Evolutionary conservation across 495 filamentous ascomycete genomes (phyloP).

Genomic region (Xylaria nigripes): DNA sequence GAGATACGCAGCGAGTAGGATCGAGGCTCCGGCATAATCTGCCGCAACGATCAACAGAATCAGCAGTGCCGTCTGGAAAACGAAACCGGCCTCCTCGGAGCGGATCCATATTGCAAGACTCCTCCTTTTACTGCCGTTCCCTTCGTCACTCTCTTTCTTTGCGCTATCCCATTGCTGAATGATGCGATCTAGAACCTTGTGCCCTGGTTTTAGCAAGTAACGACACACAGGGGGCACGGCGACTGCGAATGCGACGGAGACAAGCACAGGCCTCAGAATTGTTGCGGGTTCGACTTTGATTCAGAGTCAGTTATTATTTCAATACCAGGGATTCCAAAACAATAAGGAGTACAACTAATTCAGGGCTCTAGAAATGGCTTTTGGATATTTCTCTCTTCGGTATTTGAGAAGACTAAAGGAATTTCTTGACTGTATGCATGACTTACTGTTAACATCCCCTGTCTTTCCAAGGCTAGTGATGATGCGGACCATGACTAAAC

Average conservation of each 20-base stretch:
- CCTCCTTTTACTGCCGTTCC: neutral
- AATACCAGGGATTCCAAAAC: neutral
- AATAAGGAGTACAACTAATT: neutral
- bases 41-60: slow-evolving; percentile 49
- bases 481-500: slow-evolving; percentile 70
- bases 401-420: neutral
- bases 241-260: slow-evolving; percentile 49
- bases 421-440: neutral
- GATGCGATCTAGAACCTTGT: neutral
- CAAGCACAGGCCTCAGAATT: slow-evolving; percentile 51
- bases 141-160: slow-evolving; percentile 16
- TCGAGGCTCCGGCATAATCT: slow-evolving; percentile 57
- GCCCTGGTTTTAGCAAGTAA: slow-evolving; percentile 34
- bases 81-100: slow-evolving; percentile 27
- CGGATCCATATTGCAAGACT: neutral
- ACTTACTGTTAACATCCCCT: slow-evolving; percentile 9
- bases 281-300: slow-evolving; percentile 26
- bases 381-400: neutral
- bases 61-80: slow-evolving; percentile 39
- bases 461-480: slow-evolving; percentile 38
- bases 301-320: neutral
- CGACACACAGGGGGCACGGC: slow-evolving; percentile 38
- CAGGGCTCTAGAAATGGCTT: neutral
- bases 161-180: slow-evolving; percentile 9
- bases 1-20: slow-evolving; percentile 62